Evolutionary conservation across 345 rosid species (phyloP).

Genomic region (Euphorbia peplus): DNA sequence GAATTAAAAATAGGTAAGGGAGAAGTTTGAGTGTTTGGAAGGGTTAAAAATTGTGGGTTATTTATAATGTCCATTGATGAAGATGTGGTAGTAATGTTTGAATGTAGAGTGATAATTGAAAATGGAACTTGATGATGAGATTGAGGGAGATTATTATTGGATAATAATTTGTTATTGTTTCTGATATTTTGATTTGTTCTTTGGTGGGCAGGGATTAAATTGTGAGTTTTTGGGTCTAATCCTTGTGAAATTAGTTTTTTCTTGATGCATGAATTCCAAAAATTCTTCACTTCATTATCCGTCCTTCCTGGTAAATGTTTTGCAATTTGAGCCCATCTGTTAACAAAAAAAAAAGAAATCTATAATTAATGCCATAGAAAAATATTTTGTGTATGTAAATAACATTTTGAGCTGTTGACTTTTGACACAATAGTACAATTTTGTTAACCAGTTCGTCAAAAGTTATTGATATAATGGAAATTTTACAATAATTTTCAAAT

Average conservation of each 20-base stretch:
- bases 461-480: too few species aligned
- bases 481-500: too few species aligned
- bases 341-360: too few species aligned
- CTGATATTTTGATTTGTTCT: constrained; percentile 23
- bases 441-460: too few species aligned
- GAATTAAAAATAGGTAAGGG: constrained; percentile 5
- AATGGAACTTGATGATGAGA: constrained; percentile 14
- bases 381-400: too few species aligned
- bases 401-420: too few species aligned
- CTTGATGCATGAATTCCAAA: constrained; percentile 75
- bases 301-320: constrained; percentile 78
- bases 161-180: background rate
- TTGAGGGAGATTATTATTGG: constrained; percentile 16
- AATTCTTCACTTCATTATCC: constrained; percentile 74
- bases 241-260: constrained; percentile 66
- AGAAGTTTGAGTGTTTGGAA: constrained; percentile 8
- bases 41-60: constrained; percentile 18
- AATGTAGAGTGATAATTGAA: constrained; percentile 18
- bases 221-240: constrained; percentile 24
- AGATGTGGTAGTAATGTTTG: background rate
- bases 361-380: too few species aligned
- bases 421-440: too few species aligned
- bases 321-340: constrained; percentile 92
- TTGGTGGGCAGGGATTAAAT: constrained; percentile 26
- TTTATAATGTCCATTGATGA: constrained; percentile 7